Conservation (phyloP, 306 rosid species). For the Dicorynia guianensis region DNA sequence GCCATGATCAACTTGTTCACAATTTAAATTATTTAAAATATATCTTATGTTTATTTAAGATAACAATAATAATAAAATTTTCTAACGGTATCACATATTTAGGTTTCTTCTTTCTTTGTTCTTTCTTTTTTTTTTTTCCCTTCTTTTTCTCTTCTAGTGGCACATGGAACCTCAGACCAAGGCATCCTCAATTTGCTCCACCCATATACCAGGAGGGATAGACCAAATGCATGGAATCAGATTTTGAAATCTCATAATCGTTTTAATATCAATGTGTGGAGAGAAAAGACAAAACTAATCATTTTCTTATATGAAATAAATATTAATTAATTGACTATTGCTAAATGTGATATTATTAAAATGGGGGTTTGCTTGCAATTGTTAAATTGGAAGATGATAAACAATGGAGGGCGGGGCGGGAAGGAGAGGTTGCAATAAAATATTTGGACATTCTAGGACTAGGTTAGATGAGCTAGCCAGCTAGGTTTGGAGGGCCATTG, state of each 20-base stretch:
- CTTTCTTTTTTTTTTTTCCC: background rate
- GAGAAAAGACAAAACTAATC: conserved; percentile 1
- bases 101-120: conserved; percentile 19
- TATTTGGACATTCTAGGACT: conserved; percentile 7
- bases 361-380: conserved; percentile 24
- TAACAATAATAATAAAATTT: conserved; percentile 23
- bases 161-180: conserved; percentile 36
- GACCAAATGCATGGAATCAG: conserved; percentile 35
- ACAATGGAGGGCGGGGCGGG: background rate
- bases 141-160: conserved; percentile 25
- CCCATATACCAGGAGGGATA: background rate
- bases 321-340: background rate
- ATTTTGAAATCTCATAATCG: background rate
- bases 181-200: conserved; percentile 38
- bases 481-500: conserved; percentile 11
- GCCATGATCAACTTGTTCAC: no score
- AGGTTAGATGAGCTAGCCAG: no score
- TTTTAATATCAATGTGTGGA: background rate
- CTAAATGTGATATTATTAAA: conserved; percentile 25
- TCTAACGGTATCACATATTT: conserved; percentile 21
- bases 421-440: conserved; percentile 30
- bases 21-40: no score
- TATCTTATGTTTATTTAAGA: no score
- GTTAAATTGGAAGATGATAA: background rate
- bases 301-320: background rate